Conservation (phyloP, 208 protist genomes). For the Strigomonas galati region DNA sequence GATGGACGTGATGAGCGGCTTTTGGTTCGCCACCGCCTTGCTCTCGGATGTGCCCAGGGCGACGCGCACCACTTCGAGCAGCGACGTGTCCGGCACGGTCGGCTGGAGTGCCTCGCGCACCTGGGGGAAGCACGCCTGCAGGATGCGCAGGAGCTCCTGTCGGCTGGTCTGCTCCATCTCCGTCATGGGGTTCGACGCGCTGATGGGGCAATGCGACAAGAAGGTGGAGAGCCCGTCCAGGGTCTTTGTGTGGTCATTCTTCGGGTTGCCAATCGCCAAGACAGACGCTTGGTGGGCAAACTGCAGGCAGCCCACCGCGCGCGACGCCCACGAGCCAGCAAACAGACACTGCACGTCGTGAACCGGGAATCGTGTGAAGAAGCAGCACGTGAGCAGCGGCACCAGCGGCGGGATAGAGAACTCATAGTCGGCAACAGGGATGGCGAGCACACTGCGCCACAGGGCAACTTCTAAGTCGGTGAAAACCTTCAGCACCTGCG, state of each 20-base stretch:
- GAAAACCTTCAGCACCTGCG: constrained; percentile 40
- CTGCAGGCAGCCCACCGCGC: constrained; percentile 47
- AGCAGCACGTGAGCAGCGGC: constrained; percentile 61
- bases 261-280: constrained; percentile 40
- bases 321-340: constrained; percentile 49
- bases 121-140: constrained; percentile 46
- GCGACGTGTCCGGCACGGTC: neutral
- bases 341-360: constrained; percentile 38
- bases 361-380: constrained; percentile 57
- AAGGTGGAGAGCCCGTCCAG: constrained; percentile 48
- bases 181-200: constrained; percentile 36
- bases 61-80: neutral
- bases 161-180: constrained; percentile 56
- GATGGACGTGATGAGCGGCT: constrained; percentile 14
- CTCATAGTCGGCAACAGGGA: constrained; percentile 18
- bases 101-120: constrained; percentile 10
- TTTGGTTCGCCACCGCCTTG: constrained; percentile 7
- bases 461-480: constrained; percentile 55
- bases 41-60: neutral
- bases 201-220: constrained; percentile 46
- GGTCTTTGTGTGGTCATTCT: constrained; percentile 27
- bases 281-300: constrained; percentile 51
- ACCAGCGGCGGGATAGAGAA: constrained; percentile 30
- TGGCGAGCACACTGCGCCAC: constrained; percentile 46
- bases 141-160: constrained; percentile 46